These are phyloP conservation scores for Parachaetomium inaequale DNA, from an alignment of 495 filamentous ascomycete species.

Conservation along the genomic window DNA sequence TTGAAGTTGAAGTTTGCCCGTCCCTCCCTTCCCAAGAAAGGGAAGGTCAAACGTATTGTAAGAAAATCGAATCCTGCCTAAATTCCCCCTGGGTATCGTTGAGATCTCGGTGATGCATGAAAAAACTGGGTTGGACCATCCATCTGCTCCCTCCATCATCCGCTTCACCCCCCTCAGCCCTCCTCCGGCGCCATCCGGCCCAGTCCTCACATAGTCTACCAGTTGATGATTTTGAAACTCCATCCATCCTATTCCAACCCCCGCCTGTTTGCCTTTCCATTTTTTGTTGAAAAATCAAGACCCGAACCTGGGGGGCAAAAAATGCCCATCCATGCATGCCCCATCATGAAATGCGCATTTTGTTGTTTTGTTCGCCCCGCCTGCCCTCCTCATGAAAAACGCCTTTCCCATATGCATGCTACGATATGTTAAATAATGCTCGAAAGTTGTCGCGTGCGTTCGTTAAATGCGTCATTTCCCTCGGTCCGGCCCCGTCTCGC, in stretches of 20 bases:
- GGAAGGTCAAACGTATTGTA: neutral
- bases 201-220: constrained; percentile 9
- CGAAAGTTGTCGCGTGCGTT: constrained; percentile 10
- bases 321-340: constrained; percentile 20
- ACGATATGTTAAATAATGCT: constrained; percentile 19
- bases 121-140: constrained; percentile 15
- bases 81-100: constrained; percentile 36
- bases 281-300: constrained; percentile 41
- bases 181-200: constrained; percentile 1
- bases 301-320: neutral
- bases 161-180: no score
- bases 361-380: constrained; percentile 2
- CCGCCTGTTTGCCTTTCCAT: constrained; percentile 9
- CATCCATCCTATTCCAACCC: constrained; percentile 16
- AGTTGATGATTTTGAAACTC: constrained; percentile 12
- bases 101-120: constrained; percentile 34
- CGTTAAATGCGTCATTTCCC: constrained; percentile 16
- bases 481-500: constrained; percentile 8
- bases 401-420: constrained; percentile 23
- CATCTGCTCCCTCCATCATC: constrained; percentile 6
- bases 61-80: constrained; percentile 3
- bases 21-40: neutral
- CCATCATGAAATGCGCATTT: constrained; percentile 14
- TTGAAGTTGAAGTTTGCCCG: constrained; percentile 8
- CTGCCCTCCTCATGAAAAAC: constrained; percentile 16